These are phyloP conservation scores for Microcyclospora tardicrescens DNA, from an alignment of 2,329 filamentous ascomycete genomes.

Conservation along the genomic window DNA sequence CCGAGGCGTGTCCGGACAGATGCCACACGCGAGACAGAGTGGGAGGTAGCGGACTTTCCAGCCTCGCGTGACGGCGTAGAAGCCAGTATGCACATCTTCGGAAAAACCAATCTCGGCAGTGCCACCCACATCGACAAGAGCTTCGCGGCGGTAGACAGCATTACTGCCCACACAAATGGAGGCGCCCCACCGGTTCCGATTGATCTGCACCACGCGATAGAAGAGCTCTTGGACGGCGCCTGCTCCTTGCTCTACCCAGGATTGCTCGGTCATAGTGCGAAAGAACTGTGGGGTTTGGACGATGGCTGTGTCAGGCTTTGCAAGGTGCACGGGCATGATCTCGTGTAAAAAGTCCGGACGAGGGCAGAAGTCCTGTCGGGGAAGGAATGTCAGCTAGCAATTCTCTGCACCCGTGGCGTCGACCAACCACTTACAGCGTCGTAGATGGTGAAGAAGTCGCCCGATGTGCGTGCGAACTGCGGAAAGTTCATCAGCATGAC, in stretches of 20 bases:
- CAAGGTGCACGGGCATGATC: constrained; percentile 28
- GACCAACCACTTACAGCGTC: too few relatives aligned
- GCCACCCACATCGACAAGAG: constrained; percentile 29
- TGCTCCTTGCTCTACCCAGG: constrained; percentile 34
- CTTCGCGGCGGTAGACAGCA: constrained; percentile 28
- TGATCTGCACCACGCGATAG: constrained; percentile 32
- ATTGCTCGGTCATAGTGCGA: constrained; percentile 27
- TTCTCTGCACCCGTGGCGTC: too few relatives aligned
- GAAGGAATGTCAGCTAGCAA: too few relatives aligned
- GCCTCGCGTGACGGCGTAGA: constrained; percentile 30
- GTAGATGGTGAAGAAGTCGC: too few relatives aligned
- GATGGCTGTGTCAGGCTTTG: constrained; percentile 27
- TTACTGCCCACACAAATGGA: constrained; percentile 33
- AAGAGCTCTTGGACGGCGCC: constrained; percentile 31
- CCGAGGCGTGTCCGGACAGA: constrained; percentile 31
- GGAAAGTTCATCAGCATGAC: too few relatives aligned
- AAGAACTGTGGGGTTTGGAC: constrained; percentile 33
- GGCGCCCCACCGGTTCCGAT: constrained; percentile 30
- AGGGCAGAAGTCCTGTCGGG: constrained; percentile 27
- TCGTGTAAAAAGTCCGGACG: constrained; percentile 29
- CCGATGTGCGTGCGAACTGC: too few relatives aligned
- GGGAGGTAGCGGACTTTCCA: constrained; percentile 33
- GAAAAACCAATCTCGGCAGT: constrained; percentile 33
- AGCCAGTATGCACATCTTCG: constrained; percentile 34
- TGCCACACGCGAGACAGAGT: constrained; percentile 30